Evolutionary conservation across 2,329 filamentous ascomycete genomes (phyloP), one percentile per base, ranked within the genome.

Genomic region (Zelopaecilomyces penicillatus): DNA sequence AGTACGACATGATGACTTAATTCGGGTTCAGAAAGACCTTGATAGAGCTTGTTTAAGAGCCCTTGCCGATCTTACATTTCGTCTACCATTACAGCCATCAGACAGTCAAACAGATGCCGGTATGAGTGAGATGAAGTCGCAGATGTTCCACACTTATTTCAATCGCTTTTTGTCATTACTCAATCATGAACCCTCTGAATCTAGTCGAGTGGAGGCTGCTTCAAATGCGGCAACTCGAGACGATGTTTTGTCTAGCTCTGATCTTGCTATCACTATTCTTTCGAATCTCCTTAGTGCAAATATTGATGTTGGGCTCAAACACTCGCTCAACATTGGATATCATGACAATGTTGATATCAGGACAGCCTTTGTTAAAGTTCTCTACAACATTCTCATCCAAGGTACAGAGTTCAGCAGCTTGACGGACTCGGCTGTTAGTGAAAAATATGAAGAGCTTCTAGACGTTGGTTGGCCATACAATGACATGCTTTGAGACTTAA

Each of bases 131-230:
- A 70, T 82, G 42, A 85, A 85, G 57, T 82, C 78, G 1, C 77
- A 84, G 54, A 80, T 85, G 75, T 85, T 85, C 55, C 79, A 83
- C 49, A 79, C 75, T 5, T 85, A 85, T 58, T 85, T 85, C 63
- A 84, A 82, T 50, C 71, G 80, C 6, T 85, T 85, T 54, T 65
- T 85, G 19, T 82, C 79, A 1, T 65, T 85, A 4, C 66, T 85
- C 29, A 82, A 82, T 48, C 69, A 77, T 41, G 78, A 83, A 44
- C 61, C 70, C 0, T 54, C 65, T 6, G 76, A 80, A 34, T 43
- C 55, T 12, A 52, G 46, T 10, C 52, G 50, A 43, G 42, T 52
- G 12, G 59, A 65, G 26, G 50, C 56, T 10, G 48, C 49, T 32
- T 49, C 64, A 8, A 57, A 64, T n/a, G 54, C 66, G 4, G 50